Percentiles rank a stretch among this genome's conserved stretches.
These are phyloP conservation scores for Fonsecaea monophora DNA, from an alignment of 2,329 filamentous ascomycete species.

Conservation along the genomic window DNA sequence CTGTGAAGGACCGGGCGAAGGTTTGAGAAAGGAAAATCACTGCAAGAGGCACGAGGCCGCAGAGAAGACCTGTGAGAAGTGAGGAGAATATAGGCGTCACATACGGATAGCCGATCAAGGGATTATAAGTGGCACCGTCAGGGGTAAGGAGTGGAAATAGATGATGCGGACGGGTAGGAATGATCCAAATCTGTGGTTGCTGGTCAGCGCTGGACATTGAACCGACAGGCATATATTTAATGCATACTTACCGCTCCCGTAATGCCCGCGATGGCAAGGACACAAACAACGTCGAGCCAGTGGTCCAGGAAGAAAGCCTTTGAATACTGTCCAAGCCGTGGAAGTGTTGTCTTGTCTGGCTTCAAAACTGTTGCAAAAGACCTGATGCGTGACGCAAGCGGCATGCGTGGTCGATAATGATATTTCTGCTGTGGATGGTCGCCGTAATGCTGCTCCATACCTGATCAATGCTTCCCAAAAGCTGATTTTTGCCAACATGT, in stretches of 20 bases:
- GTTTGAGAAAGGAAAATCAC: slow-evolving; percentile 33
- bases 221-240: background rate
- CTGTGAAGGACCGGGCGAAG: slow-evolving; percentile 32
- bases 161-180: slow-evolving; percentile 21
- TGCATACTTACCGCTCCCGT: slow-evolving; percentile 17
- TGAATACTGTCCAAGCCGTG: slow-evolving; percentile 14
- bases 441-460: background rate
- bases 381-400: background rate
- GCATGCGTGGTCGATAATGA: background rate
- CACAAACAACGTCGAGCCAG: slow-evolving; percentile 21
- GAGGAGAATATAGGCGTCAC: slow-evolving; percentile 28
- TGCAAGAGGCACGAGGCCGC: slow-evolving; percentile 28
- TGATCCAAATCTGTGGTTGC: slow-evolving; percentile 21
- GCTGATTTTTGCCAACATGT: background rate
- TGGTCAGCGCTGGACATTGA: background rate
- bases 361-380: background rate
- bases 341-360: slow-evolving; percentile 16
- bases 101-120: slow-evolving; percentile 36
- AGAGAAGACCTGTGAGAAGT: slow-evolving; percentile 27
- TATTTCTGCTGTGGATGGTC: background rate
- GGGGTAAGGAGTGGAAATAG: slow-evolving; percentile 24
- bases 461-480: background rate
- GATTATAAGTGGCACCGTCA: slow-evolving; percentile 24
- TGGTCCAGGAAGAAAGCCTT: slow-evolving; percentile 26
- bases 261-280: slow-evolving; percentile 16